Percentiles rank a stretch among this genome's conserved stretches.
Evolutionary conservation across 768 basidiomycete genomes (phyloP).

Genomic region (Phlebiopsis gigantea): DNA sequence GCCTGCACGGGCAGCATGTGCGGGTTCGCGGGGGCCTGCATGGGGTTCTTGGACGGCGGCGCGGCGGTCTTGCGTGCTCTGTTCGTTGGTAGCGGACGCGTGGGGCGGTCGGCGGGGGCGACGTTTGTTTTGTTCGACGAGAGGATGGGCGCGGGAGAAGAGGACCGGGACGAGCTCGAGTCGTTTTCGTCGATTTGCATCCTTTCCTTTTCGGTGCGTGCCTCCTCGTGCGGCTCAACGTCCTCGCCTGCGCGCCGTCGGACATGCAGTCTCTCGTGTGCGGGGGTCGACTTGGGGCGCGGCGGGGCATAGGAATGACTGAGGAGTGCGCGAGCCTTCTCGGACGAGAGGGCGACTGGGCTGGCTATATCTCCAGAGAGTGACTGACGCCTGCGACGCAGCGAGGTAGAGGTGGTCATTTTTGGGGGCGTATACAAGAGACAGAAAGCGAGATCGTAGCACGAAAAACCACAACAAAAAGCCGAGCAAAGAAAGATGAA

Average conservation of each 20-base stretch:
- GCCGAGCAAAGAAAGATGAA: not conserved
- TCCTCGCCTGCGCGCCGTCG: slow-evolving; percentile 24
- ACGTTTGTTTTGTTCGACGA: slow-evolving; percentile 16
- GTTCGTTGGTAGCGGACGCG: slow-evolving; percentile 51
- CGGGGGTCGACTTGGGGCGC: slow-evolving; percentile 70
- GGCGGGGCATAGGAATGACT: slow-evolving; percentile 42
- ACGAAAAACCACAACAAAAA: slow-evolving; percentile 2
- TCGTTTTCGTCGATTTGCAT: slow-evolving; percentile 20
- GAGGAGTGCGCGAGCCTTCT: slow-evolving; percentile 21
- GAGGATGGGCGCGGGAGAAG: slow-evolving; percentile 13
- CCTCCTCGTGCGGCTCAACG: slow-evolving; percentile 20
- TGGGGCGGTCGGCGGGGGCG: slow-evolving; percentile 42
- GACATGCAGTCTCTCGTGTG: slow-evolving; percentile 40
- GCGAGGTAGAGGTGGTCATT: not conserved
- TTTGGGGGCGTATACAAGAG: not conserved
- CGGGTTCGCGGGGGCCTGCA: slow-evolving; percentile 57
- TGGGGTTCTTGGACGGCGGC: slow-evolving; percentile 34
- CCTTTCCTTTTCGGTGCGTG: slow-evolving; percentile 29
- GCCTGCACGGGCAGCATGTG: slow-evolving; percentile 81
- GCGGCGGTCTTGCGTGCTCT: slow-evolving; percentile 42
- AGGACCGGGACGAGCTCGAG: slow-evolving; percentile 12
- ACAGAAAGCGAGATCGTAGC: not conserved
- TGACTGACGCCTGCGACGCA: slow-evolving; percentile 52
- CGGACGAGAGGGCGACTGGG: slow-evolving; percentile 16
- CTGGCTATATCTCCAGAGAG: slow-evolving; percentile 34